Base-by-base conservation (phyloP, 495 filamentous ascomycete species). In the Tuber aestivum region DNA sequence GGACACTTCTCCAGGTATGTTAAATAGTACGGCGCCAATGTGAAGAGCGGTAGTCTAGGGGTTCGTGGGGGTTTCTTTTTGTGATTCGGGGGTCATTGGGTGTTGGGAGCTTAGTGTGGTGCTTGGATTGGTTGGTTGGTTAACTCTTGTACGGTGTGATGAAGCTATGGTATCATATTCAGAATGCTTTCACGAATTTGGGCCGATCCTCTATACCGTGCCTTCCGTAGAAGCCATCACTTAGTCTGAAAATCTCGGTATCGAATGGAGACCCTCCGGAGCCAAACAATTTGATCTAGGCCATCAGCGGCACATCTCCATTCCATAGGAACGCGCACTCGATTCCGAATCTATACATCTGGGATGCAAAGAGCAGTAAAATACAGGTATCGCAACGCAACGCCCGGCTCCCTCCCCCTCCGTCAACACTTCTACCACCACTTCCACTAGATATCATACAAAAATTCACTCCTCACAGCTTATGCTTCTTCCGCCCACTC, bases 401-500 rank as follows among this genome's bases (percentile, higher is more conserved):
- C 3, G n/a, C 12, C 27, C 56, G 9, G 32, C 7, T 32, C 27
- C 12, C n/a, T 21, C 3, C 56, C 27, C 12, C 56, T 3, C 27
- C 27, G 9, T 61, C 56, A 32, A 27, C 56, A 32, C 12, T 16
- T 16, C 50, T 8, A 32, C 56, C 56, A 61, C 50, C n/a, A 27
- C n/a, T 7, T 0, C 56, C 56, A 16, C n/a, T 56, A 7, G 48
- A n/a, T 56, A 32, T 10, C 56, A 32, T 61, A 32, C 7, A 3
- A 61, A n/a, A 0, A 69, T 68, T 45, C 35, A 70, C 65, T 14
- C 75, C 27, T 75, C 74, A 97, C 82, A 98, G 85, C 86, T 99
- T 99, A 88, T 99, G 95, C 84, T 85, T 87, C 86, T 90, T 90
- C 84, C 88, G 83, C 2, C 89, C 88, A 69, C 83, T 83, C 14